Evolutionary conservation across 805 yeast species (phyloP).

Genomic region (Kuraishia piskuri): DNA sequence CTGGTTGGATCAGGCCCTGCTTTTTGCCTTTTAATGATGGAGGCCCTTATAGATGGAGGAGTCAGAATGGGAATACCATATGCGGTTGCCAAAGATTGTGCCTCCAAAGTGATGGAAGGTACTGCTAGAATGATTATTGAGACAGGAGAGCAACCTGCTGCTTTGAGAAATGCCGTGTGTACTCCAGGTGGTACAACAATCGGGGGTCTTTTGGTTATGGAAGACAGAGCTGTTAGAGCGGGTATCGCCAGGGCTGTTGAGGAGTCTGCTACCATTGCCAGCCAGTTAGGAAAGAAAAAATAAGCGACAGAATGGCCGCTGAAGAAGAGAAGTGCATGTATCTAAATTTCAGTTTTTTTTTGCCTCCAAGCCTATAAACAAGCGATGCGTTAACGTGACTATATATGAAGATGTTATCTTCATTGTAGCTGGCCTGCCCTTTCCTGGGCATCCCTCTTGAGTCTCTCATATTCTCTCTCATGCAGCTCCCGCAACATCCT

Average conservation of each 20-base stretch:
- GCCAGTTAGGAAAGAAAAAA: slow-evolving; percentile 43
- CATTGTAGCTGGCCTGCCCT: background rate
- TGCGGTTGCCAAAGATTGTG: slow-evolving; percentile 73
- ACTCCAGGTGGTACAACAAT: slow-evolving; percentile 99
- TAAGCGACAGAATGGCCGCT: background rate
- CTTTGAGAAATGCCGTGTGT: slow-evolving; percentile 77
- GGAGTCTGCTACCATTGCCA: slow-evolving; percentile 83
- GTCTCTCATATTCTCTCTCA: slow-evolving; percentile 20
- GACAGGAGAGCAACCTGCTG: slow-evolving; percentile 84
- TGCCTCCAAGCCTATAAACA: background rate
- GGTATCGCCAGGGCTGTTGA: slow-evolving; percentile 84
- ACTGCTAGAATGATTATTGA: slow-evolving; percentile 83
- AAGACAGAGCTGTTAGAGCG: slow-evolving; percentile 81
- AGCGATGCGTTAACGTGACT: background rate
- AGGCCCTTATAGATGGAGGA: slow-evolving; percentile 90
- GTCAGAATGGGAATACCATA: slow-evolving; percentile 89
- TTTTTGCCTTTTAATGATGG: slow-evolving; percentile 80
- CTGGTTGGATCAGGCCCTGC: slow-evolving; percentile 97
- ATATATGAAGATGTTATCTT: background rate
- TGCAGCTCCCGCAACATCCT: slow-evolving; percentile 15
- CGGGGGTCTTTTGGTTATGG: slow-evolving; percentile 89
- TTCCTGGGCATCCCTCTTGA: slow-evolving; percentile 20
- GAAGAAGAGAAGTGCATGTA: background rate
- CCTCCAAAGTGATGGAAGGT: slow-evolving; percentile 91
- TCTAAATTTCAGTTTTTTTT: background rate